phyloP scores from a whole-genome alignment of 768 basidiomycete genomes.

The Psilocybe cubensis region DNA sequence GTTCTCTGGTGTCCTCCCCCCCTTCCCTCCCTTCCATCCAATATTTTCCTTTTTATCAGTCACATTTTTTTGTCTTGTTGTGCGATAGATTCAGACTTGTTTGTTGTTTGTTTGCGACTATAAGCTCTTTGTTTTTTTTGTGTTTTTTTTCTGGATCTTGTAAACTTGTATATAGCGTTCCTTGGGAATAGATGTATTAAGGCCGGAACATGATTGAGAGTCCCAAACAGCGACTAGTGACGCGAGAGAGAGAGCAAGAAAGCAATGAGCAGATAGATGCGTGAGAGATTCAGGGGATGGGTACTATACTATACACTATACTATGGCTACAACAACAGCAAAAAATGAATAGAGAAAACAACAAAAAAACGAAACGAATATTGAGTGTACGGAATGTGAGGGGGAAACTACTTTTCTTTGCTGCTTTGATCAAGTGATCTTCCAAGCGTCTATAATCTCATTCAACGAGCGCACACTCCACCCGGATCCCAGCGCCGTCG shows the following conservation, averaged over 20 bases:
- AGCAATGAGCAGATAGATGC: no score
- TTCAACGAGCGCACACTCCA: conserved; percentile 76
- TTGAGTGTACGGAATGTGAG: no score
- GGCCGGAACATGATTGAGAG: neutral
- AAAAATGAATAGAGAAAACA: neutral
- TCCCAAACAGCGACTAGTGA: neutral
- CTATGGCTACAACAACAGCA: conserved; percentile 7
- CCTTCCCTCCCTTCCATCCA: no score
- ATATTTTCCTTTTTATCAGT: no score
- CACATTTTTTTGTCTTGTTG: neutral
- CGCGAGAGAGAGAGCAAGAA: neutral
- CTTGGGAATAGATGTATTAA: neutral
- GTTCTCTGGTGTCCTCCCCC: no score
- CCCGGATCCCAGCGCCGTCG: conserved; percentile 66
- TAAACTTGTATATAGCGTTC: neutral
- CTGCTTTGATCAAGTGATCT: conserved; percentile 16
- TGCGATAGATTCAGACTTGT: neutral
- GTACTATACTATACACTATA: conserved; percentile 1
- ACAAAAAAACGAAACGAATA: no score
- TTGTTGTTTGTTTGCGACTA: neutral
- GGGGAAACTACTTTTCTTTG: no score
- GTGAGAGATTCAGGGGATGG: no score
- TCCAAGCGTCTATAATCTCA: conserved; percentile 68
- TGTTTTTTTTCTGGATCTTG: neutral
- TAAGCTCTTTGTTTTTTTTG: no score